Percentiles rank a stretch among this genome's conserved stretches.
phyloP scores from a whole-genome alignment of 495 filamentous ascomycete genomes.

The Xylaria bambusicola region DNA sequence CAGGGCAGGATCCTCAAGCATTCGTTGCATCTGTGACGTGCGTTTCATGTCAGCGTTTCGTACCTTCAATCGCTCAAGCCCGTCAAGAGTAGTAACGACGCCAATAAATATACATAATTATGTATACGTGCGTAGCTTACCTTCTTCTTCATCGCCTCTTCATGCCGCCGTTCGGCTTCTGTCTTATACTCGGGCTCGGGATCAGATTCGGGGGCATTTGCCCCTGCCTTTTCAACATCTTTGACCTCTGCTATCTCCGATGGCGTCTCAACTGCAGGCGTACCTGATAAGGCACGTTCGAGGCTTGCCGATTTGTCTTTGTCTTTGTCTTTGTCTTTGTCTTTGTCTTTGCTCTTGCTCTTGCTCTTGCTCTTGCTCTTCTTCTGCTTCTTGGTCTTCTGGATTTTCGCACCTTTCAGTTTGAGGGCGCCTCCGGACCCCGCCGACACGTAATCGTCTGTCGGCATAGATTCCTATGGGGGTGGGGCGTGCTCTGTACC shows the following conservation, averaged over 20 bases:
- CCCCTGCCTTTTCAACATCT: conserved; percentile 19
- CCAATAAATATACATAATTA: conserved; percentile 11
- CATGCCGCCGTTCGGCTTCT: conserved; percentile 77
- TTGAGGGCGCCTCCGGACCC: conserved; percentile 70
- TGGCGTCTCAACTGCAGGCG: conserved; percentile 20
- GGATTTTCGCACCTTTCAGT: conserved; percentile 72
- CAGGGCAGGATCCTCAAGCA: conserved; percentile 49
- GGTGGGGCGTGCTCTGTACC: not conserved
- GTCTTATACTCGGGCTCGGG: conserved; percentile 61
- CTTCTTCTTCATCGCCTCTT: conserved; percentile 77
- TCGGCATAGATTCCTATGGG: conserved; percentile 47
- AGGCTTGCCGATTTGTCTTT: conserved; percentile 25
- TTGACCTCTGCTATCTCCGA: too few species aligned
- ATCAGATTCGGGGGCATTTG: conserved; percentile 24
- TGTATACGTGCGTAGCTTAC: conserved; percentile 49
- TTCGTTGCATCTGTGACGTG: conserved; percentile 64
- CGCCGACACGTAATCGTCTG: conserved; percentile 70
- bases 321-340: conserved; percentile 18
- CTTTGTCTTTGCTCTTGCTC: conserved; percentile 41
- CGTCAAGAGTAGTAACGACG: conserved; percentile 22
- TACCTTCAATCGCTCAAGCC: not conserved
- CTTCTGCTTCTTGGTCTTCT: conserved; percentile 64
- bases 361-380: conserved; percentile 39
- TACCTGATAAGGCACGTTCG: conserved; percentile 41
- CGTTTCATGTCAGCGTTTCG: conserved; percentile 22